Evolutionary conservation across 305 asterid genomes (phyloP).

Genomic region (Solanum hybrid): DNA sequence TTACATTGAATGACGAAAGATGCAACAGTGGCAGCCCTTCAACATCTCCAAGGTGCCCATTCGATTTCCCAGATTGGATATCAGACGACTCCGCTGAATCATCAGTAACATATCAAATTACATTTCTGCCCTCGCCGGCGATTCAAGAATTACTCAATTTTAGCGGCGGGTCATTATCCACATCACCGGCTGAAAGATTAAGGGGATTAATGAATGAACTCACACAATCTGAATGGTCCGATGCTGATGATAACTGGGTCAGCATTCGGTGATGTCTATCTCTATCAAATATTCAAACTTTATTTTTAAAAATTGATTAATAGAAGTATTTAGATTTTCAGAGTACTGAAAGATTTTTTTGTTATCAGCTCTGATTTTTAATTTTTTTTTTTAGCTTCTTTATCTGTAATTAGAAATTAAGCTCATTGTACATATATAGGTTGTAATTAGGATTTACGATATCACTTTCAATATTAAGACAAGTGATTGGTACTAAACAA

Average conservation of each 20-base stretch:
- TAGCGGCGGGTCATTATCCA: not conserved
- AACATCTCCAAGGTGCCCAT: constrained; percentile 56
- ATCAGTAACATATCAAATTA: constrained; percentile 20
- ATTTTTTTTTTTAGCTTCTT: not conserved
- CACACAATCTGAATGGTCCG: constrained; percentile 27
- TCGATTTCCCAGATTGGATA: constrained; percentile 56
- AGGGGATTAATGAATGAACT: constrained; percentile 13
- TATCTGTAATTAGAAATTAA: not conserved
- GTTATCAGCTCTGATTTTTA: constrained; percentile 4
- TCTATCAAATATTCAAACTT: not conserved
- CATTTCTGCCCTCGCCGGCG: constrained; percentile 25
- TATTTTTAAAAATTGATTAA: not conserved
- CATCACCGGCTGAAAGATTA: constrained; percentile 34
- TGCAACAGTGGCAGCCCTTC: constrained; percentile 3
- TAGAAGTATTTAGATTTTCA: not conserved
- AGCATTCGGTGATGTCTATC: constrained; percentile 37
- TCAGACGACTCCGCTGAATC: constrained; percentile 6
- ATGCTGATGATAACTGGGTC: constrained; percentile 49
- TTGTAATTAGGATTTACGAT: not conserved
- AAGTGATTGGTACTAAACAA: not conserved
- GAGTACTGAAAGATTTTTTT: constrained; percentile 15
- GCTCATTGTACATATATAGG: not conserved
- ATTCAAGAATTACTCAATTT: not conserved
- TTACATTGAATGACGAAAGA: constrained; percentile 6
- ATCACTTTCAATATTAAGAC: not conserved